Evolutionary conservation across 805 yeast species (phyloP).

Genomic region (Blastobotrys americana): DNA sequence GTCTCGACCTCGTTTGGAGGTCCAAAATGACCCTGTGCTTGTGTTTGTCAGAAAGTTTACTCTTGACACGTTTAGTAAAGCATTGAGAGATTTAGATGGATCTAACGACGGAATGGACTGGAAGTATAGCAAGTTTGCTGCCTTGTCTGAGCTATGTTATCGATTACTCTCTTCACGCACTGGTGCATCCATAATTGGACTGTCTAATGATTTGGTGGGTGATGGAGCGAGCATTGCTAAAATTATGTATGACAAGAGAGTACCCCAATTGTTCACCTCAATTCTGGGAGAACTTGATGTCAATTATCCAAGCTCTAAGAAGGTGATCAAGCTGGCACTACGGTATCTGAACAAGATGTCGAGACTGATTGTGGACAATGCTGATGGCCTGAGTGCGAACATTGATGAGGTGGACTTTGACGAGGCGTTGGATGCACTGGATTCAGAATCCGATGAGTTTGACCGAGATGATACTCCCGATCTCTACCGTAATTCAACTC

Average conservation of each 20-base stretch:
- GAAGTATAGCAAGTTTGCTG: constrained; percentile 49
- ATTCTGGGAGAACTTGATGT: constrained; percentile 63
- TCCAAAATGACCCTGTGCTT: constrained; percentile 53
- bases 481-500: constrained; percentile 76
- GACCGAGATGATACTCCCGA: constrained; percentile 68
- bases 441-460: constrained; percentile 26
- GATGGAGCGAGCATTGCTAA: constrained; percentile 62
- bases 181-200: constrained; percentile 14
- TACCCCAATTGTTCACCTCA: constrained; percentile 42
- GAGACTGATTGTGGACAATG: constrained; percentile 39
- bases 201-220: constrained; percentile 10
- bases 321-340: constrained; percentile 51
- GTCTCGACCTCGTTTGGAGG: constrained; percentile 27
- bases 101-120: constrained; percentile 34
- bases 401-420: constrained; percentile 12
- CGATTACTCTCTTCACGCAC: constrained; percentile 26
- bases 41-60: constrained; percentile 66
- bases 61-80: constrained; percentile 58
- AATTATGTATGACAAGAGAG: constrained; percentile 59
- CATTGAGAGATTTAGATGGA: constrained; percentile 45
- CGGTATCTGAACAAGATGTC: constrained; percentile 43
- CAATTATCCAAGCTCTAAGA: constrained; percentile 60
- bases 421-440: constrained; percentile 48
- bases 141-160: constrained; percentile 42
- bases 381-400: neutral